phyloP scores from a whole-genome alignment of 768 basidiomycete genomes.

The Tricholoma flavovirens region DNA sequence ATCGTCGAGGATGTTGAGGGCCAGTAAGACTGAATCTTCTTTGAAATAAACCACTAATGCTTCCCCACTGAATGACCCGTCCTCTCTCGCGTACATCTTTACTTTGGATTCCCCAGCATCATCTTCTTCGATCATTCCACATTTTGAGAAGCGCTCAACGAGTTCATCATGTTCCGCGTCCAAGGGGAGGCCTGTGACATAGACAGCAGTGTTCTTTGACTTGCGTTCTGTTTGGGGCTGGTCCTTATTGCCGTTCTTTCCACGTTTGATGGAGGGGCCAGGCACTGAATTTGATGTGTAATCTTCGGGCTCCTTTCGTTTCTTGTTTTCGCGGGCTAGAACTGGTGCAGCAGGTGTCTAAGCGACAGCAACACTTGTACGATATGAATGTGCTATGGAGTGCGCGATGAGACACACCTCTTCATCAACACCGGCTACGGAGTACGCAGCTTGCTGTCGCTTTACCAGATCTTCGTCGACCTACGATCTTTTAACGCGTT shows the following conservation, averaged over 20 bases:
- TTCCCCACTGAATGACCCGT: constrained; percentile 88
- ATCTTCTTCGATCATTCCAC: constrained; percentile 90
- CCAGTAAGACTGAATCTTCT: constrained; percentile 88
- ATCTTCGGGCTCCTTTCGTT: constrained; percentile 70
- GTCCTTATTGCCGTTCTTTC: constrained; percentile 49
- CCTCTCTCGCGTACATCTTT: constrained; percentile 89
- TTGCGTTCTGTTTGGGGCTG: constrained; percentile 46
- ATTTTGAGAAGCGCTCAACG: constrained; percentile 82
- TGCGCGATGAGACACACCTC: constrained; percentile 42
- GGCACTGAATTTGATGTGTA: constrained; percentile 52
- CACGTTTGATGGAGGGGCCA: constrained; percentile 62
- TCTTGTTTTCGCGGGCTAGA: constrained; percentile 72
- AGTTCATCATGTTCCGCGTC: constrained; percentile 74
- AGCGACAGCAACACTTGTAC: constrained; percentile 9
- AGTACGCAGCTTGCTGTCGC: constrained; percentile 94
- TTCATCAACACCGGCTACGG: constrained; percentile 90
- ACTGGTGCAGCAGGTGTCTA: constrained; percentile 88
- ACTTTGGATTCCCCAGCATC: constrained; percentile 89
- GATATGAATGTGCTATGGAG: background rate
- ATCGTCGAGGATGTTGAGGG: constrained; percentile 82
- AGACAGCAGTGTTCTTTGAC: constrained; percentile 92
- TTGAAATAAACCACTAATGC: constrained; percentile 97
- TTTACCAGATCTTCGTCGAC: constrained; percentile 82
- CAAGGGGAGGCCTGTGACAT: constrained; percentile 75
- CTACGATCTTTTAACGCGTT: constrained; percentile 33